Evolutionary conservation across 306 rosid genomes (phyloP), one percentile per base, ranked within the genome.

Genomic region (Sechiopsis laciniata): DNA sequence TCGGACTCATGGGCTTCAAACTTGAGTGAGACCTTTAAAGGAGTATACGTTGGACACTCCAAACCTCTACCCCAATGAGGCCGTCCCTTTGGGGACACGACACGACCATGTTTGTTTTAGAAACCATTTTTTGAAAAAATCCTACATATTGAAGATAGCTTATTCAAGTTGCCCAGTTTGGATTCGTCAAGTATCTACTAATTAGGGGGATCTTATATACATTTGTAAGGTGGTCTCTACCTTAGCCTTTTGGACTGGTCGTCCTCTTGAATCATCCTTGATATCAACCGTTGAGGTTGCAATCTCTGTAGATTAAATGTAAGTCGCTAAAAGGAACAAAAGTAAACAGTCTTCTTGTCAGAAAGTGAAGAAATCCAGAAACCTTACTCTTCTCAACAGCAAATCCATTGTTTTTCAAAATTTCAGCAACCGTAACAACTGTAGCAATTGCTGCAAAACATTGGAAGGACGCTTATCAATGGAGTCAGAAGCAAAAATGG

Each of bases 391-490:
- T 83, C 77, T 80, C 87, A 35, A 83, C 74, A 55, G 82, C 87
- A 58, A 83, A 74, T 46, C 87, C 87, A 71, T 83, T 83, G 78
- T 83, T 83, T 46, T 83, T 83, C 74, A 83, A 71, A 20, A 83
- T 83, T 73, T 83, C 84, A 4, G 87, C 84, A 45, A 83, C 76
- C 11, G 87, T 80, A 12, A 83, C 87, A 22, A 83, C 84, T 0
- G 87, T 83, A 42, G 87, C 87, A 72, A 83, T 83, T 73, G 87
- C 87, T 83, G 82, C 82, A 80, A 66, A 16, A 22, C 35, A 13
- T 45, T 42, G 50, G 32, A 68, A 68, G 56, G 5, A 66, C 2
- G 2, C 20, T 12, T 46, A 12, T 68, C n/a, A 19, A 21, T 48
- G 73, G 10, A 67, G 17, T 29, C 46, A 13, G 45, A 29, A 8